A percentile compares a stretch with the other conserved stretches of the same genome.
These are phyloP conservation scores for Candida maris DNA, from an alignment of 805 yeast genomes.

Conservation along the genomic window DNA sequence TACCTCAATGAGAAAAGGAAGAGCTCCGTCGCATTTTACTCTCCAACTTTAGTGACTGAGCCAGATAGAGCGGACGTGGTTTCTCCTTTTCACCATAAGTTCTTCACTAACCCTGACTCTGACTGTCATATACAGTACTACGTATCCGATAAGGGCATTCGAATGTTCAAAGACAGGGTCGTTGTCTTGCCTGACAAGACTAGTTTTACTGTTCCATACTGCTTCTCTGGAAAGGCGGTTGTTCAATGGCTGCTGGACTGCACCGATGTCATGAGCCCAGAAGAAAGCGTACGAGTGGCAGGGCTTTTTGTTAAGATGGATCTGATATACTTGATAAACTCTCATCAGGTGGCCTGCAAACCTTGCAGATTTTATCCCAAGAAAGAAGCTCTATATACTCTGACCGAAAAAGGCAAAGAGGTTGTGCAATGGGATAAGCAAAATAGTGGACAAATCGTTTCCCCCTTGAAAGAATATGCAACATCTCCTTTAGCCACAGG, in stretches of 20 bases:
- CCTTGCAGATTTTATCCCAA: constrained; percentile 7
- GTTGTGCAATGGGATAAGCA: constrained; percentile 22
- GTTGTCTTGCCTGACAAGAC: constrained; percentile 10
- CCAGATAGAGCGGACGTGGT: neutral
- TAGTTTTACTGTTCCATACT: constrained; percentile 38
- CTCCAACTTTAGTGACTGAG: constrained; percentile 1
- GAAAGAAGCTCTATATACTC: constrained; percentile 21
- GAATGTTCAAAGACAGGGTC: constrained; percentile 46
- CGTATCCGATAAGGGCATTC: constrained; percentile 59
- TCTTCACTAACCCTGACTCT: constrained; percentile 85
- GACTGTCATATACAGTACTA: constrained; percentile 80
- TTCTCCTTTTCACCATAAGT: constrained; percentile 72
- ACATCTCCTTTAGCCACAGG: neutral
- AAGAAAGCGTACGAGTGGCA: constrained; percentile 53
- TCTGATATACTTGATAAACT: constrained; percentile 40
- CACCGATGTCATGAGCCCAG: constrained; percentile 57
- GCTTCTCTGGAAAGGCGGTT: constrained; percentile 71
- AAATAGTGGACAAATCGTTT: neutral
- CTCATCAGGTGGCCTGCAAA: constrained; percentile 15
- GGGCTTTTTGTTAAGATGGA: constrained; percentile 45
- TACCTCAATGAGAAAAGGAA: constrained; percentile 22
- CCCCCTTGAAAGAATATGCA: constrained; percentile 6
- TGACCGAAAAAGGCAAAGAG: constrained; percentile 21
- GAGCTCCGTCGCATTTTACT: constrained; percentile 1
- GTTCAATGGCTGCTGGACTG: constrained; percentile 91